These are phyloP conservation scores for Rachicladosporium sp. DNA, from an alignment of 2,329 filamentous ascomycete genomes.

Conservation along the genomic window DNA sequence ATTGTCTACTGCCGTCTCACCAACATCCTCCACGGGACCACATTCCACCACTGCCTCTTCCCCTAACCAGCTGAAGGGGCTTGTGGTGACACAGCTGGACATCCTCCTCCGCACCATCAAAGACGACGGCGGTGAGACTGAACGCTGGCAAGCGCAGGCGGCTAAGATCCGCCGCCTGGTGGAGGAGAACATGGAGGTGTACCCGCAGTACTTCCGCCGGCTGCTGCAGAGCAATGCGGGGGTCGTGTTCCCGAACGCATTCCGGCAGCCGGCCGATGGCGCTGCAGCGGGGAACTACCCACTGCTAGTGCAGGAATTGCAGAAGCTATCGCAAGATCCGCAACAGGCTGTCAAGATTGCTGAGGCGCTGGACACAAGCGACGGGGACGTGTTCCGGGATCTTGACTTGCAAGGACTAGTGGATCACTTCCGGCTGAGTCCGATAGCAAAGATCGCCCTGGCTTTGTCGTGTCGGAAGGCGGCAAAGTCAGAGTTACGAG, in stretches of 20 bases:
- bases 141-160: constrained; percentile 84
- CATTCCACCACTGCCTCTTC: constrained; percentile 29
- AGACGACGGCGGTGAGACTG: constrained; percentile 69
- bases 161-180: constrained; percentile 92
- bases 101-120: constrained; percentile 88
- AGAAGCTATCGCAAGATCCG: constrained; percentile 68
- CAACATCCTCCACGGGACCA: constrained; percentile 38
- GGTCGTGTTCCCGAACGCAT: constrained; percentile 75
- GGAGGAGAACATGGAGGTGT: constrained; percentile 99
- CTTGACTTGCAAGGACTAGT: constrained; percentile 94
- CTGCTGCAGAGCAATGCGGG: constrained; percentile 82
- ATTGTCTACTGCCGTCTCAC: constrained; percentile 5
- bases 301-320: constrained; percentile 70
- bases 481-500: constrained; percentile 68
- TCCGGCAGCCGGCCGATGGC: constrained; percentile 51
- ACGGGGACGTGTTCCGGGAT: constrained; percentile 87
- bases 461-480: constrained; percentile 78
- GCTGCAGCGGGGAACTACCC: constrained; percentile 60
- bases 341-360: constrained; percentile 84
- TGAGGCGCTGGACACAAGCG: constrained; percentile 79
- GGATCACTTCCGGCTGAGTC: constrained; percentile 89
- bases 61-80: constrained; percentile 57
- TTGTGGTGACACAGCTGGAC: constrained; percentile 90
- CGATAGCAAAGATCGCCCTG: constrained; percentile 74
- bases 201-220: constrained; percentile 87